phyloP scores from a whole-genome alignment of 2,329 filamentous ascomycete genomes.

The Sporothrix luriei region DNA sequence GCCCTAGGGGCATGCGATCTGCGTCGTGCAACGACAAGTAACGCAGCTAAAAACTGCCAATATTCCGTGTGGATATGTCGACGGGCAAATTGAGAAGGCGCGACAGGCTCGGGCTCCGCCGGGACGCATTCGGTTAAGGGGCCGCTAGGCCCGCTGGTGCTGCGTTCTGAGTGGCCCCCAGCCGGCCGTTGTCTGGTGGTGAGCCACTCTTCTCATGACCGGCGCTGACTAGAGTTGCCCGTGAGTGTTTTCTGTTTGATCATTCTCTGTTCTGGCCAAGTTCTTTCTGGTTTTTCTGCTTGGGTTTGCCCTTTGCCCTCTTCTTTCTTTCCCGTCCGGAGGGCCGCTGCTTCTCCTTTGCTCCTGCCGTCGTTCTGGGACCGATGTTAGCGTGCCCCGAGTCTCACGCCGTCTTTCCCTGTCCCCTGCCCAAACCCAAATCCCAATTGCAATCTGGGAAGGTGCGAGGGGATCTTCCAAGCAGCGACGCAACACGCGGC shows the following conservation, averaged over 20 bases:
- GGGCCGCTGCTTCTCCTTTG: too few species aligned
- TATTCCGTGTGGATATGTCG: background rate
- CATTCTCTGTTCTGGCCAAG: too few species aligned
- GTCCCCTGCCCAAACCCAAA: constrained; percentile 1
- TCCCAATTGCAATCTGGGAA: constrained; percentile 18
- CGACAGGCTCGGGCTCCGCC: too few species aligned
- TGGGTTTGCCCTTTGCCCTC: background rate
- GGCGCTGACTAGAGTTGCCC: background rate
- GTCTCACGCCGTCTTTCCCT: constrained; percentile 2
- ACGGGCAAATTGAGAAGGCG: background rate
- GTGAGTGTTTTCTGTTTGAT: background rate
- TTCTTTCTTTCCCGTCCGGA: background rate
- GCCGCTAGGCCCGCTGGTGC: background rate
- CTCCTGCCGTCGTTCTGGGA: background rate
- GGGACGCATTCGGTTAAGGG: background rate
- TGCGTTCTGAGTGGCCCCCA: constrained; percentile 12
- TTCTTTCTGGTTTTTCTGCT: background rate
- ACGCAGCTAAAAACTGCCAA: too few species aligned
- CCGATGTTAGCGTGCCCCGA: constrained; percentile 1
- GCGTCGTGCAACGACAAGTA: background rate
- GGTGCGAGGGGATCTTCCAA: constrained; percentile 3
- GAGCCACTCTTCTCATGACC: background rate
- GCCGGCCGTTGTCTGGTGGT: background rate
- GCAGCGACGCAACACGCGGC: background rate
- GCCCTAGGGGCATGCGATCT: background rate